phyloP scores from a whole-genome alignment of 345 rosid species.

The Rhizophora apiculata region DNA sequence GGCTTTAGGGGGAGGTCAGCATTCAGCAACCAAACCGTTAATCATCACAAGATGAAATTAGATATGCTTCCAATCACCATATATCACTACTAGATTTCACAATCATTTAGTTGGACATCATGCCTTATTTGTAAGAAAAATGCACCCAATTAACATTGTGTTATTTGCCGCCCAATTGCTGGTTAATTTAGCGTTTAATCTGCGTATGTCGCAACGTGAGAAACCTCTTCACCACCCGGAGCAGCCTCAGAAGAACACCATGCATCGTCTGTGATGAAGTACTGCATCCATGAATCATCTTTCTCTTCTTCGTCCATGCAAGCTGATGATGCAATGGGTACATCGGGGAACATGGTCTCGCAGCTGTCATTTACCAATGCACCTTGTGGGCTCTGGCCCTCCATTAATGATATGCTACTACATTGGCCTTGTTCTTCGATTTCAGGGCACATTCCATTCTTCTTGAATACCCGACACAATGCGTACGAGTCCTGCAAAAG shows the following conservation, averaged over 20 bases:
- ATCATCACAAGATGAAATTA: conserved; percentile 3
- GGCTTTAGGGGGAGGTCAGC: conserved; percentile 6
- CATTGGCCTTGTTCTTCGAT: conserved; percentile 59
- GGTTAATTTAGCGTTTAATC: conserved; percentile 1
- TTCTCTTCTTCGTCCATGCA: conserved; percentile 67
- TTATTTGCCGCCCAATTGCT: conserved; percentile 8
- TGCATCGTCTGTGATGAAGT: conserved; percentile 77
- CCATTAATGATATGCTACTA: conserved; percentile 39
- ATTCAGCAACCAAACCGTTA: not conserved
- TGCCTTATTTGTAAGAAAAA: conserved; percentile 10
- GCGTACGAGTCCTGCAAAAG: conserved; percentile 73
- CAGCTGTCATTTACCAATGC: conserved; percentile 23
- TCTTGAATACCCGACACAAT: conserved; percentile 91
- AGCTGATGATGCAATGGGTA: conserved; percentile 46
- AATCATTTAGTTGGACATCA: not conserved
- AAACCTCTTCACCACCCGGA: conserved; percentile 13
- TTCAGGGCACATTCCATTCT: conserved; percentile 75
- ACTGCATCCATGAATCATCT: conserved; percentile 98
- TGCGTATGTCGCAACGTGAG: not conserved
- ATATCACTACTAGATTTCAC: not conserved
- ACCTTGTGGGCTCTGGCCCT: conserved; percentile 38
- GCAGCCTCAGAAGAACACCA: conserved; percentile 57
- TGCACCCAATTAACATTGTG: not conserved
- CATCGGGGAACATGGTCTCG: conserved; percentile 76
- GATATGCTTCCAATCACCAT: not conserved